Evolutionary conservation across 2,329 filamentous ascomycete species (phyloP).

Genomic region (Lecanicillium sp.): DNA sequence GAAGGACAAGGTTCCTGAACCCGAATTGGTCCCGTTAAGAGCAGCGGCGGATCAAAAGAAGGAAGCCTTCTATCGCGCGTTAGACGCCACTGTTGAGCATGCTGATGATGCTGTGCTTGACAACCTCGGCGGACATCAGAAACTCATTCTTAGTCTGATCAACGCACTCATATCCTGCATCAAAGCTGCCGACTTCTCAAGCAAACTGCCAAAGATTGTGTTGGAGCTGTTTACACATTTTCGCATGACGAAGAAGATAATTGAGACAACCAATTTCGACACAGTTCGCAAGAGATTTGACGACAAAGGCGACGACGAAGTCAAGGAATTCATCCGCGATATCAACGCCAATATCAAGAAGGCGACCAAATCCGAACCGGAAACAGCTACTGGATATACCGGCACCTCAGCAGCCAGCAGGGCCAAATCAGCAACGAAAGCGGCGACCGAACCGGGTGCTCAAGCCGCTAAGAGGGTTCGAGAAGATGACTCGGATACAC

Average conservation of each 20-base stretch:
- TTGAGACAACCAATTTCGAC: constrained; percentile 58
- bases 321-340: constrained; percentile 52
- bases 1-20: constrained; percentile 32
- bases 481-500: constrained; percentile 32
- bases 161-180: constrained; percentile 48
- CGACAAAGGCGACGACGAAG: constrained; percentile 57
- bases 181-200: constrained; percentile 43
- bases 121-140: constrained; percentile 50
- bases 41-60: constrained; percentile 35
- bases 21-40: constrained; percentile 29
- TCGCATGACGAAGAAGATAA: constrained; percentile 52
- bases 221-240: constrained; percentile 54
- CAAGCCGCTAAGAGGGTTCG: constrained; percentile 26
- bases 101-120: constrained; percentile 49
- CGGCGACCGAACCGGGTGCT: constrained; percentile 14
- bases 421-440: constrained; percentile 24
- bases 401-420: constrained; percentile 31
- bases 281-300: constrained; percentile 56
- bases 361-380: constrained; percentile 26
- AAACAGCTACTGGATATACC: constrained; percentile 27
- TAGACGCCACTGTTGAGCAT: constrained; percentile 46
- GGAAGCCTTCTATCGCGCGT: constrained; percentile 40
- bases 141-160: constrained; percentile 46
- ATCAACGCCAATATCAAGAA: constrained; percentile 44
- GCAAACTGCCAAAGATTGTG: constrained; percentile 46